Percentiles rank a stretch among this genome's conserved stretches.
Evolutionary conservation across 768 basidiomycete species (phyloP).

Genomic region (Tricholoma bakamatsutake): DNA sequence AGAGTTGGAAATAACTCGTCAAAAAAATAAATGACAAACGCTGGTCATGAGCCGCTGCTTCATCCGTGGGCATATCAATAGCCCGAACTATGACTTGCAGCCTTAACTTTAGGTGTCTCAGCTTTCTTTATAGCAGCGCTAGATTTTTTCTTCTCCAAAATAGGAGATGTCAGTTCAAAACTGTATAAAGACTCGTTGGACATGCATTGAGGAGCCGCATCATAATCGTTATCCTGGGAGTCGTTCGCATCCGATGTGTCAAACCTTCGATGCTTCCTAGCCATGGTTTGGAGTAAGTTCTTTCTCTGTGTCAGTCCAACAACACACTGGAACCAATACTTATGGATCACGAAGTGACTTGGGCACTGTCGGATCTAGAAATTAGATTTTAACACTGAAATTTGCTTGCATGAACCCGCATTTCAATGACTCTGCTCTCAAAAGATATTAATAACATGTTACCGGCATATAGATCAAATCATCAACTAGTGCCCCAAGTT

Average conservation of each 20-base stretch:
- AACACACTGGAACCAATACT: no score
- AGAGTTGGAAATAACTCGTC: no score
- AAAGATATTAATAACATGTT: no score
- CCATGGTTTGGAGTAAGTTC: neutral
- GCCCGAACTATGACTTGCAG: neutral
- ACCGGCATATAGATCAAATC: no score
- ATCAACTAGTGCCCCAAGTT: no score
- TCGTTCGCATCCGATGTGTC: constrained; percentile 2
- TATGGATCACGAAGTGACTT: no score
- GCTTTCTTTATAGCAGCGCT: neutral
- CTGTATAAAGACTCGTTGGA: neutral
- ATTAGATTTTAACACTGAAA: no score
- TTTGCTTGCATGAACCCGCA: no score
- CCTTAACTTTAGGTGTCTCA: neutral
- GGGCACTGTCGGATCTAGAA: no score
- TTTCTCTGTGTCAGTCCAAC: no score
- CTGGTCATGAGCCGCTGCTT: neutral
- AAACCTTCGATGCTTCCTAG: neutral
- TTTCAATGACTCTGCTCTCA: no score
- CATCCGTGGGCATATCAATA: neutral
- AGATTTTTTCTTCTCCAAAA: neutral
- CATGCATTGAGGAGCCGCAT: neutral
- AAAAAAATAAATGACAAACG: neutral
- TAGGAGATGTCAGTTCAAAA: neutral
- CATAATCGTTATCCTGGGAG: neutral